phyloP scores from a whole-genome alignment of 148 eudicot genomes.

The Dianthus caryophyllus region DNA sequence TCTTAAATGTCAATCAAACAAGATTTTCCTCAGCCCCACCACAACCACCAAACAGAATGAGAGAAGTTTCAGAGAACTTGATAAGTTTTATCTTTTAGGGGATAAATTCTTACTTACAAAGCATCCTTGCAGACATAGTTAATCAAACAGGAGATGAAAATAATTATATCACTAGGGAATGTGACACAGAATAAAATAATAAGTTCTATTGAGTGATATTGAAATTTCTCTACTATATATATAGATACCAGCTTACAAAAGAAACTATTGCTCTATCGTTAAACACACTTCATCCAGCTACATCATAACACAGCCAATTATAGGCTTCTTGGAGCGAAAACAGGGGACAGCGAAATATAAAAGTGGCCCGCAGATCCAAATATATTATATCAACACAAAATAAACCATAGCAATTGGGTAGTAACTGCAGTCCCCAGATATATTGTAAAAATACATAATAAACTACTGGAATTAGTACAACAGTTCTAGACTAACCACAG shows the following conservation, averaged over 20 bases:
- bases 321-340: background rate
- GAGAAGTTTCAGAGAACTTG: background rate
- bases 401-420: background rate
- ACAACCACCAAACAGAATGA: background rate
- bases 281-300: background rate
- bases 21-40: background rate
- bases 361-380: background rate
- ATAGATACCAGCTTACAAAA: background rate
- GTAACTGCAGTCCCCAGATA: background rate
- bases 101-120: too few species aligned
- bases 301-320: background rate
- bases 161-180: background rate
- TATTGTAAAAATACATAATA: background rate
- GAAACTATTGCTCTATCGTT: background rate
- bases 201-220: background rate
- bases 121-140: background rate
- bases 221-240: background rate
- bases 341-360: background rate
- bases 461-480: background rate
- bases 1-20: background rate
- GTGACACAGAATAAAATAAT: background rate
- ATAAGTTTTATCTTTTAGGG: background rate
- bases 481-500: constrained; percentile 48
- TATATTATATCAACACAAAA: background rate
- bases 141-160: background rate